Base-by-base conservation (phyloP, 2,329 filamentous ascomycete species). In the Elsinoe perseae region DNA sequence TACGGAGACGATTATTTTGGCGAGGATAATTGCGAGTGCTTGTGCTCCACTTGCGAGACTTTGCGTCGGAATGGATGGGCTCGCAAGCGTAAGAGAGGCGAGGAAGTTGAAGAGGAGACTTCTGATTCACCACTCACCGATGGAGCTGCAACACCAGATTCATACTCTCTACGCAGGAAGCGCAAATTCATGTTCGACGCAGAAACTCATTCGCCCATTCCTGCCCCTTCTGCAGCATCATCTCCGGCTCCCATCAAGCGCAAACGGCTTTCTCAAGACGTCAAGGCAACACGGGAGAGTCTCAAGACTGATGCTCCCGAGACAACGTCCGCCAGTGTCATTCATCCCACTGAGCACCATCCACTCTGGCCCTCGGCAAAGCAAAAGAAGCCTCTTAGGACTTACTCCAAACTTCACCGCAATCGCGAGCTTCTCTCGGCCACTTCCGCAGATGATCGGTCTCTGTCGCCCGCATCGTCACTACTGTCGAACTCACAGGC, bases 1-100 rank as follows among this genome's bases (percentile, higher is more conserved):
- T 98, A 98, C 65, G 90, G 92, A 21, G 90, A 95, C 16, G 90
- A 89, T 67, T 98, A 98, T 69, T 98, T 98, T 73, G 93, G 93
- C 2, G 85, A 89, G 43, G 83, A 91, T 68, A 98, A 98, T 63
- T 91, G 90, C 70, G 93, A 98, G 68, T 98, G 93, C 68, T 75
- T 98, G 1, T 98, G 93, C 69, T 80, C 80, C 63, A 93, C 87
- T 0, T 98, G 93, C 69, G 93, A 98, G 72, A 77, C 79, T 20
- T 75, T 77, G 2, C 74, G 81, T 57, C 78, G 80, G 54, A 97
- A 96, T 68, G 93, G 93, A 1, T 98, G 95, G 95, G 50, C 38
- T 16, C 53, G 53, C 16, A 56, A 44, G 42, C 21, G 53, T 12
- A 56, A 46, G 40, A 23, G 40, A 44, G 9, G 16, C 2, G 42